Conservation (phyloP, 345 rosid species). For the Excoecaria cochinchinensis region DNA sequence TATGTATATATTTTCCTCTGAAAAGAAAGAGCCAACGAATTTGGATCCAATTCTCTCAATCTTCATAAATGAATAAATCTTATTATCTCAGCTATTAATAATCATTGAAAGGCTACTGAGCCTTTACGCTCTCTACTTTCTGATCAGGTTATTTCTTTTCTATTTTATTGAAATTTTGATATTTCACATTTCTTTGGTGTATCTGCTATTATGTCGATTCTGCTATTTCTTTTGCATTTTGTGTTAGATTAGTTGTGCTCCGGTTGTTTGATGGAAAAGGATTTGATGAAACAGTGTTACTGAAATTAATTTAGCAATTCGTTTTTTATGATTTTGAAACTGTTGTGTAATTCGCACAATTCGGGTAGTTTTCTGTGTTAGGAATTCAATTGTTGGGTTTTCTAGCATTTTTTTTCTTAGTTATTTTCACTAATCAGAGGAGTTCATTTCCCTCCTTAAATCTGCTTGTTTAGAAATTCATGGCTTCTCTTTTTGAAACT, state of each 20-base stretch:
- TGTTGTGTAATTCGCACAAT: neutral
- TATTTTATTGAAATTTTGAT: neutral
- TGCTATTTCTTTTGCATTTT: neutral
- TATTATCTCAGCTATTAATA: neutral
- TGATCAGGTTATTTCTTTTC: neutral
- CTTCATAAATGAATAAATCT: neutral
- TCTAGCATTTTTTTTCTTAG: neutral
- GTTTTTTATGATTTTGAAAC: neutral
- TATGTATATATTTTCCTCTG: too few relatives aligned
- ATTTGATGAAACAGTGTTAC: neutral
- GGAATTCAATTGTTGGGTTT: neutral
- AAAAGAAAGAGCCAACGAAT: conserved; percentile 51
- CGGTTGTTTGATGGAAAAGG: conserved; percentile 11
- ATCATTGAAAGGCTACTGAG: neutral
- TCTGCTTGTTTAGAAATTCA: neutral
- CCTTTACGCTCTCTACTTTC: neutral
- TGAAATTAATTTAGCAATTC: neutral
- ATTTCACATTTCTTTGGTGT: neutral
- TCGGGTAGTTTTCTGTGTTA: neutral
- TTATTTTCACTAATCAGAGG: neutral
- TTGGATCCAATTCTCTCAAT: conserved; percentile 42
- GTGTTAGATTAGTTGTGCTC: neutral
- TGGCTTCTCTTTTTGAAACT: neutral
- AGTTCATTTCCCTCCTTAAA: too few relatives aligned
- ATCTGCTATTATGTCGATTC: conserved; percentile 11